Conservation (phyloP, 768 basidiomycete genomes). For the Agrocybe praecox region DNA sequence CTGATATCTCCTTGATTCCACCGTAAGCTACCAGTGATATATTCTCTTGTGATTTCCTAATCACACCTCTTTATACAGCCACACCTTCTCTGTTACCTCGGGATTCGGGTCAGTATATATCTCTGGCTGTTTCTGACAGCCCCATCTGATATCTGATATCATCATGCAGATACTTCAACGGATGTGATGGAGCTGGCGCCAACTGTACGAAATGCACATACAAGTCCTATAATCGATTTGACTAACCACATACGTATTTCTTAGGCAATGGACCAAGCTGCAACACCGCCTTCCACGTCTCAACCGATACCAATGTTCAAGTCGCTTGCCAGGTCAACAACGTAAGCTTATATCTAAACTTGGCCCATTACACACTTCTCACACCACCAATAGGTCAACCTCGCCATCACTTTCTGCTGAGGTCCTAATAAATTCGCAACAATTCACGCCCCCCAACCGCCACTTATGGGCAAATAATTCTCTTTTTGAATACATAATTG, state of each 20-base stretch:
- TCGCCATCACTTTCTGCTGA: conserved; percentile 36
- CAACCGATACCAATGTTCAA: conserved; percentile 38
- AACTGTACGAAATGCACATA: conserved; percentile 38
- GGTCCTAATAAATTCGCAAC: background rate
- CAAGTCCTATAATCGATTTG: too few species aligned
- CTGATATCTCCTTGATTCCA: conserved; percentile 33
- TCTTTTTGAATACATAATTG: background rate
- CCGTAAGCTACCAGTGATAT: conserved; percentile 31
- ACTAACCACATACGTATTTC: background rate
- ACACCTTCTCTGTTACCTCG: conserved; percentile 39
- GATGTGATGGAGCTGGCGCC: conserved; percentile 44
- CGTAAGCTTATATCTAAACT: conserved; percentile 22
- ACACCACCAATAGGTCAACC: conserved; percentile 27
- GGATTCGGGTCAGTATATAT: conserved; percentile 36
- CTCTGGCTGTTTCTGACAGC: background rate
- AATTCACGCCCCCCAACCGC: background rate
- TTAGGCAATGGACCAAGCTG: conserved; percentile 38
- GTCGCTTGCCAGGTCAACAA: conserved; percentile 37
- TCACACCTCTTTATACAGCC: conserved; percentile 22
- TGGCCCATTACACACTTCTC: background rate
- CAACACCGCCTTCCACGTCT: conserved; percentile 35
- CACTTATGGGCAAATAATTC: background rate
- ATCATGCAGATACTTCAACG: conserved; percentile 40
- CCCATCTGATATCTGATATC: background rate
- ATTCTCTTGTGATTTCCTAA: too few species aligned